A percentile compares a stretch with the other conserved stretches of the same genome.
phyloP scores from a whole-genome alignment of 2,329 filamentous ascomycete genomes.

The Trichothecium sympodiale region DNA sequence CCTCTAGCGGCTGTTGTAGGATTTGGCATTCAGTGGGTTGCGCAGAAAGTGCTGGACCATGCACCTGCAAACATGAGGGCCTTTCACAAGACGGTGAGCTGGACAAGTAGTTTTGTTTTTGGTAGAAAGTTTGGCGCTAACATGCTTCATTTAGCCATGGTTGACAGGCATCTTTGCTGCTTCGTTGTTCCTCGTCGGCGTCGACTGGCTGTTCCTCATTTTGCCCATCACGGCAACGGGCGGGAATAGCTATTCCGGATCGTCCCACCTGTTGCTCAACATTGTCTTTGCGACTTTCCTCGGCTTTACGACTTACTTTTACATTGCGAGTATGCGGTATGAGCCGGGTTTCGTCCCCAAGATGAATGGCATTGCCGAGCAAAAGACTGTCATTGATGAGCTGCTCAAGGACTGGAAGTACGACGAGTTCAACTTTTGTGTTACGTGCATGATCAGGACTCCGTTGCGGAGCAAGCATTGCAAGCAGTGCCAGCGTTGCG shows the following conservation, averaged over 20 bases:
- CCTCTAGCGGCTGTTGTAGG: slow-evolving; percentile 56
- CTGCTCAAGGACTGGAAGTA: slow-evolving; percentile 79
- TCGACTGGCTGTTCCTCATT: slow-evolving; percentile 65
- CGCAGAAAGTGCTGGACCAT: slow-evolving; percentile 67
- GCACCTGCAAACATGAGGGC: slow-evolving; percentile 81
- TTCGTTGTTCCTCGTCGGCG: slow-evolving; percentile 68
- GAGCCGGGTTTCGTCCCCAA: slow-evolving; percentile 94
- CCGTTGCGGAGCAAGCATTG: slow-evolving; percentile 95
- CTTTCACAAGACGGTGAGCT: slow-evolving; percentile 74
- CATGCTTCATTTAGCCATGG: too few species aligned
- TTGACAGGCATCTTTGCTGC: slow-evolving; percentile 87
- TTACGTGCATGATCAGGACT: slow-evolving; percentile 86
- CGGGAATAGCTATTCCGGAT: slow-evolving; percentile 4
- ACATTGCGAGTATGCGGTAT: slow-evolving; percentile 70
- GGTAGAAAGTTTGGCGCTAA: too few species aligned
- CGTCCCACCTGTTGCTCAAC: slow-evolving; percentile 60
- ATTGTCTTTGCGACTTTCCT: slow-evolving; percentile 58
- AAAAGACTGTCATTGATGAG: slow-evolving; percentile 81
- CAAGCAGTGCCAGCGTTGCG: slow-evolving; percentile 78
- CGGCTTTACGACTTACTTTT: slow-evolving; percentile 71
- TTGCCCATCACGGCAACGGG: slow-evolving; percentile 36
- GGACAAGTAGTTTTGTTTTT: not conserved
- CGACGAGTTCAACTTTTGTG: slow-evolving; percentile 89
- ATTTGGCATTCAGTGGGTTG: slow-evolving; percentile 65
- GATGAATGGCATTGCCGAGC: slow-evolving; percentile 76